Conservation (phyloP, 2,329 filamentous ascomycete genomes). For the Simplicillium sp. region DNA sequence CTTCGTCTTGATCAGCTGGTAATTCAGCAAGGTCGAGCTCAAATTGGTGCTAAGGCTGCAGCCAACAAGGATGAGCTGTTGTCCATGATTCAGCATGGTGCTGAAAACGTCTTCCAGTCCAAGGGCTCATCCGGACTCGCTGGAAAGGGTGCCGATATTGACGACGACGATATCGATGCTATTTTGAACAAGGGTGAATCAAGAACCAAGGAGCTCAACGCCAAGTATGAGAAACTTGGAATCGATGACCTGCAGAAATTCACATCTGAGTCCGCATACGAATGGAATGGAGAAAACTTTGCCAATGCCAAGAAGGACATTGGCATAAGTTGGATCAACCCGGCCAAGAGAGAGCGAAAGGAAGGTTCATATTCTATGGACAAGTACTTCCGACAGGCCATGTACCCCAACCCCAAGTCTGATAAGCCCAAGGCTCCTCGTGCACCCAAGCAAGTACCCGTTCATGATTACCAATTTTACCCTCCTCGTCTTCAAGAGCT, state of each 20-base stretch:
- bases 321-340: slow-evolving; percentile 94
- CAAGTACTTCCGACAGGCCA: slow-evolving; percentile 90
- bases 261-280: slow-evolving; percentile 92
- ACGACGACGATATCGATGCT: slow-evolving; percentile 82
- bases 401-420: slow-evolving; percentile 70
- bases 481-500: slow-evolving; percentile 74
- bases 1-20: slow-evolving; percentile 92
- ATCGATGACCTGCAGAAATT: slow-evolving; percentile 98
- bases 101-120: slow-evolving; percentile 82
- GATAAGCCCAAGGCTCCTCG: slow-evolving; percentile 96
- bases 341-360: slow-evolving; percentile 94
- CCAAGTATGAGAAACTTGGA: slow-evolving; percentile 92
- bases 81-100: slow-evolving; percentile 97
- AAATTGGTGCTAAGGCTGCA: slow-evolving; percentile 81
- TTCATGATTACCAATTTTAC: slow-evolving; percentile 98
- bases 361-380: slow-evolving; percentile 98
- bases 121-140: slow-evolving; percentile 57
- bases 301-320: slow-evolving; percentile 87
- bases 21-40: slow-evolving; percentile 92
- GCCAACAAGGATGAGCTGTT: slow-evolving; percentile 94
- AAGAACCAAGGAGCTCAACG: slow-evolving; percentile 80
- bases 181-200: slow-evolving; percentile 82
- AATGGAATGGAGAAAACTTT: slow-evolving; percentile 98
- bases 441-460: slow-evolving; percentile 81
- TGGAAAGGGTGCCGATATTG: slow-evolving; percentile 52